Conservation (phyloP, 139 green algal species). For the Chlorella sp. region DNA sequence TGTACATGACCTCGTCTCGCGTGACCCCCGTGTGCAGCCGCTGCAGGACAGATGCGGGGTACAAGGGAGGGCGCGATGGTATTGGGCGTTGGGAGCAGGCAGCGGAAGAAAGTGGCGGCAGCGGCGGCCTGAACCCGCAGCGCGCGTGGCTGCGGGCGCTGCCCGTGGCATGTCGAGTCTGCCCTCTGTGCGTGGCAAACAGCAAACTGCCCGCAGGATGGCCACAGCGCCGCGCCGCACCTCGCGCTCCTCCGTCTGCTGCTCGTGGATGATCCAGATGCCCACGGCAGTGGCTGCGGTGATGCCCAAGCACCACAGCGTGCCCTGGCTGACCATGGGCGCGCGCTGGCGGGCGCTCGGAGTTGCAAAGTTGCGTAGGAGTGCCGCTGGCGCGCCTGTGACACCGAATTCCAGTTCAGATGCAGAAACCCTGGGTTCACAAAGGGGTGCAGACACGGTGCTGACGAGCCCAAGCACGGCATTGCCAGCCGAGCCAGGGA, state of each 20-base stretch:
- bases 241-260: constrained; percentile 38
- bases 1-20: constrained; percentile 52
- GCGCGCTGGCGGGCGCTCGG: not conserved
- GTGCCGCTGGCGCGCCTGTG: too few species aligned
- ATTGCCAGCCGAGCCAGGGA: too few species aligned
- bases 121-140: not conserved
- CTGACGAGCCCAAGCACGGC: too few species aligned
- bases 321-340: not conserved
- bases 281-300: constrained; percentile 20
- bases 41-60: constrained; percentile 10
- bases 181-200: too few species aligned
- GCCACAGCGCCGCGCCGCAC: constrained; percentile 2
- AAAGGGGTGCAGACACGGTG: too few species aligned
- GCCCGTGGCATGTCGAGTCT: too few species aligned
- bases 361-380: too few species aligned
- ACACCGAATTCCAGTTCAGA: too few species aligned
- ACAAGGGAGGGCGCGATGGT: not conserved
- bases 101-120: not conserved
- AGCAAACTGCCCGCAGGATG: not conserved
- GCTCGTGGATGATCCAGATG: constrained; percentile 34
- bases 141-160: too few species aligned
- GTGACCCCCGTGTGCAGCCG: constrained; percentile 54
- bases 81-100: not conserved
- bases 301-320: not conserved
- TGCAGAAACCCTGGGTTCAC: too few species aligned